phyloP scores from a whole-genome alignment of 2,329 filamentous ascomycete genomes.

The Colletotrichum lentis region DNA sequence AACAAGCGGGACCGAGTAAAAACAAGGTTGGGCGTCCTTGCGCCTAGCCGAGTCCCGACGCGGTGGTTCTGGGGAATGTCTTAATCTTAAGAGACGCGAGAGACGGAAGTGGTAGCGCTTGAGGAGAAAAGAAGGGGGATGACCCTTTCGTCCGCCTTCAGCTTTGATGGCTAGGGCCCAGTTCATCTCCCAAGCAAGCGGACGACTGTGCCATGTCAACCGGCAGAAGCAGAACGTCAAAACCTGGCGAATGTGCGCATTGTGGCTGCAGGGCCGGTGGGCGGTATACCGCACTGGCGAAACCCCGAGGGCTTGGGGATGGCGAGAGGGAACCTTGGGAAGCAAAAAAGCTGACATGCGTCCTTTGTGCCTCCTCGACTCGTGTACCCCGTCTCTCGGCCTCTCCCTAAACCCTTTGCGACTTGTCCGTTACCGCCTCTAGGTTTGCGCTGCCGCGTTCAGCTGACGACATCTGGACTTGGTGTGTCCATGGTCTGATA shows the following conservation, averaged over 20 bases:
- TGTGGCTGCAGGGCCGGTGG: conserved; percentile 7
- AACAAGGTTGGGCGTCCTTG: conserved; percentile 1
- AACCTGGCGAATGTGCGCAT: background rate
- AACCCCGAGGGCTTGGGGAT: background rate
- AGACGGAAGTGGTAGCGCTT: background rate
- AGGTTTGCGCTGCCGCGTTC: conserved; percentile 7
- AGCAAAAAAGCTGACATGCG: conserved; percentile 18
- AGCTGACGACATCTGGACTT: conserved; percentile 4
- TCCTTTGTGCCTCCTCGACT: background rate
- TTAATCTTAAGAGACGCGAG: no score
- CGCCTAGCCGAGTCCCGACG: conserved; percentile 17
- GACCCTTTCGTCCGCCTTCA: background rate
- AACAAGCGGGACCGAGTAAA: background rate
- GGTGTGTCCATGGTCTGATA: background rate
- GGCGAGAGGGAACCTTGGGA: background rate
- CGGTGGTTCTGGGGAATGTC: background rate
- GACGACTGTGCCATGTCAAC: background rate
- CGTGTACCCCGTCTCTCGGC: background rate
- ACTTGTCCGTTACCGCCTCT: background rate
- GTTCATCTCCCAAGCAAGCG: no score
- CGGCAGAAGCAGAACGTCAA: background rate
- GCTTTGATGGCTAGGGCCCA: no score
- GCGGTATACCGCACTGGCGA: background rate
- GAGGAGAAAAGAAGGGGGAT: background rate
- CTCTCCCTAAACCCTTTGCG: background rate